Base-by-base conservation (phyloP, 1,139 yeast species). In the Hyphopichia pseudoburtonii region DNA sequence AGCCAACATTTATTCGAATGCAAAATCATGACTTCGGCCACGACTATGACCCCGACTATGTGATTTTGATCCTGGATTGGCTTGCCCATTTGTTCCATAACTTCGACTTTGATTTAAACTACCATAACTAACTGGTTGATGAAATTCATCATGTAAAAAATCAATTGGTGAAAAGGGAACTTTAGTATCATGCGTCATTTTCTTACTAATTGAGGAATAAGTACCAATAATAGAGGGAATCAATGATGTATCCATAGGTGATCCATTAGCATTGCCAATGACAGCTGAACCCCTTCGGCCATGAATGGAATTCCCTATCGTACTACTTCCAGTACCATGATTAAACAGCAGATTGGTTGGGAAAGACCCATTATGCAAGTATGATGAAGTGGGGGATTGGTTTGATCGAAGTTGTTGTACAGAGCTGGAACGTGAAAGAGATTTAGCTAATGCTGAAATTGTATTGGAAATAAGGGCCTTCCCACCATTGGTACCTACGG, bases 101-200 rank as follows among this genome's bases (percentile, higher is more conserved):
- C n/a, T n/a, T n/a, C n/a, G n/a, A n/a, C n/a, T n/a, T n/a, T n/a
- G n/a, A n/a, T n/a, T n/a, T n/a, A n/a, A n/a, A n/a, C n/a, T n/a
- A n/a, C n/a, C 28, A n/a, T 25, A 25, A n/a, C 16, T 28, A 18
- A 28, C 23, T n/a, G 31, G 31, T 7, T 28, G 31, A 18, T 17
- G 31, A 9, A 28, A 28, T 5, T 28, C 31, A 28, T 65, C 70
- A 39, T 51, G 52, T 37, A 70, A 55, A 43, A 70, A 70, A 45
- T 70, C 76, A 25, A 57, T 62, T 4, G 76, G 76, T 48, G 64
- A 63, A 43, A 70, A 70, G 21, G 76, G 76, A 2, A 62, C 51
- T 40, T 66, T 69, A 22, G 58, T 41, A 9, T 62, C 70, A 42
- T 63, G 52, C 7, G 57, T 43, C 65, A 69, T 57, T 38, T 66